A percentile compares a stretch with the other conserved stretches of the same genome.
Evolutionary conservation across 1,284 basidiomycete species (phyloP).

Genomic region (Polyporus tsugae): DNA sequence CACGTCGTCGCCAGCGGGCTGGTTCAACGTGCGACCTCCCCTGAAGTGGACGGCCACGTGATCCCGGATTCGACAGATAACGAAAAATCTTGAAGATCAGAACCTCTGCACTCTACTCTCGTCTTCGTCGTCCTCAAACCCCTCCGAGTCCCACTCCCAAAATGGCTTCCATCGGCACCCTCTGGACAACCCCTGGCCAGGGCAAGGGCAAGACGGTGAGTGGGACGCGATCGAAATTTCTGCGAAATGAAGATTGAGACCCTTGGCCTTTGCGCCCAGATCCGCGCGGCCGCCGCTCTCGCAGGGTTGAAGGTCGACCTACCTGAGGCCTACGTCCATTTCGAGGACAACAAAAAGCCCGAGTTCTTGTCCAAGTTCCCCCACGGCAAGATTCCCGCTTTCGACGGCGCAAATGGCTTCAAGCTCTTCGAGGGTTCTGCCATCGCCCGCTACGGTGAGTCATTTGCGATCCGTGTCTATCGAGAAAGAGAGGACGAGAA

Average conservation of each 20-base stretch:
- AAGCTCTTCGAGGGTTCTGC: slow-evolving; percentile 81
- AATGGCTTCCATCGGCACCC: slow-evolving; percentile 68
- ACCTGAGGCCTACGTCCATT: slow-evolving; percentile 66
- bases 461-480: slow-evolving; percentile 9
- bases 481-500: slow-evolving; percentile 48
- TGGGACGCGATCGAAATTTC: not conserved
- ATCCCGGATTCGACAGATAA: slow-evolving; percentile 15
- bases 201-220: slow-evolving; percentile 59
- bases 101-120: slow-evolving; percentile 16
- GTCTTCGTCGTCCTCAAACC: slow-evolving; percentile 15
- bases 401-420: slow-evolving; percentile 84
- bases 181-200: slow-evolving; percentile 58
- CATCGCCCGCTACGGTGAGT: slow-evolving; percentile 91
- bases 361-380: slow-evolving; percentile 86
- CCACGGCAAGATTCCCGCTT: slow-evolving; percentile 86
- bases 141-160: slow-evolving; percentile 36
- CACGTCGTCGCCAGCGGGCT: not conserved
- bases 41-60: slow-evolving; percentile 30
- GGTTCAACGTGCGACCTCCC: slow-evolving; percentile 15
- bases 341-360: slow-evolving; percentile 79
- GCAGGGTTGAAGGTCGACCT: slow-evolving; percentile 74
- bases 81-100: slow-evolving; percentile 23
- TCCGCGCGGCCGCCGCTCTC: slow-evolving; percentile 76
- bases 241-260: not conserved
- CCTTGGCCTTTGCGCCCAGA: slow-evolving; percentile 49